Evolutionary conservation across 164 flowering plant species (phyloP).

Genomic region (Aristolochia contorta): DNA sequence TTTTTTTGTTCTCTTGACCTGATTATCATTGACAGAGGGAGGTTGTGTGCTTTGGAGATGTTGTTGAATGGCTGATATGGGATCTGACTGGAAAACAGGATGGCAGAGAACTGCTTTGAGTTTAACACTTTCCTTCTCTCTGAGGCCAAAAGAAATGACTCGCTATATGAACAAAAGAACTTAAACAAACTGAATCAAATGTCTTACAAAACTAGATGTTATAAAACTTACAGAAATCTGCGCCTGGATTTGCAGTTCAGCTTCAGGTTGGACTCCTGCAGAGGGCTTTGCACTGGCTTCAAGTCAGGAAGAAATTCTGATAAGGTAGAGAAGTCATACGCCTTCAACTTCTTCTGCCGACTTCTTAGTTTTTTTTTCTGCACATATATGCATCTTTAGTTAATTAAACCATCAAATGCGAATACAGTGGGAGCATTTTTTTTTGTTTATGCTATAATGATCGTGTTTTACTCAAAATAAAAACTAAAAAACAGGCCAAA

Average conservation of each 20-base stretch:
- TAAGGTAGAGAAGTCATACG: slow-evolving; percentile 58
- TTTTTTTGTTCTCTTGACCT: slow-evolving; percentile 26
- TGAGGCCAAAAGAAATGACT: slow-evolving; percentile 10
- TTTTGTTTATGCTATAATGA: too few species aligned
- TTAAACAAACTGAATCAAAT: background rate
- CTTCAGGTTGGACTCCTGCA: slow-evolving; percentile 21
- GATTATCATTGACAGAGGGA: slow-evolving; percentile 16
- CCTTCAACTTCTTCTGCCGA: slow-evolving; percentile 54
- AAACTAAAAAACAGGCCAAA: too few species aligned
- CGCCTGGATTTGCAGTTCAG: slow-evolving; percentile 46
- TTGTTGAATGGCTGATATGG: slow-evolving; percentile 51
- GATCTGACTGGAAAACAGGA: slow-evolving; percentile 50
- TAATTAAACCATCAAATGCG: too few species aligned
- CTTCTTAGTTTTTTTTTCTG: slow-evolving; percentile 52
- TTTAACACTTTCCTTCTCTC: slow-evolving; percentile 49
- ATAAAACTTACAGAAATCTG: slow-evolving; percentile 45
- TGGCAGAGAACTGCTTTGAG: slow-evolving; percentile 38
- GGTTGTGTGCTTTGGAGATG: slow-evolving; percentile 62
- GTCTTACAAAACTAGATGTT: background rate
- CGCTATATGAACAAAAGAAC: slow-evolving; percentile 1
- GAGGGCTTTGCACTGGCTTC: slow-evolving; percentile 10
- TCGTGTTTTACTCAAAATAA: too few species aligned
- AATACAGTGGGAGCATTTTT: background rate
- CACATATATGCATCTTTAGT: slow-evolving; percentile 8
- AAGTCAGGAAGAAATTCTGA: slow-evolving; percentile 57